A percentile compares a stretch with the other conserved stretches of the same genome.
Conservation (phyloP, 345 rosid genomes). For the Anacardium occidentale region DNA sequence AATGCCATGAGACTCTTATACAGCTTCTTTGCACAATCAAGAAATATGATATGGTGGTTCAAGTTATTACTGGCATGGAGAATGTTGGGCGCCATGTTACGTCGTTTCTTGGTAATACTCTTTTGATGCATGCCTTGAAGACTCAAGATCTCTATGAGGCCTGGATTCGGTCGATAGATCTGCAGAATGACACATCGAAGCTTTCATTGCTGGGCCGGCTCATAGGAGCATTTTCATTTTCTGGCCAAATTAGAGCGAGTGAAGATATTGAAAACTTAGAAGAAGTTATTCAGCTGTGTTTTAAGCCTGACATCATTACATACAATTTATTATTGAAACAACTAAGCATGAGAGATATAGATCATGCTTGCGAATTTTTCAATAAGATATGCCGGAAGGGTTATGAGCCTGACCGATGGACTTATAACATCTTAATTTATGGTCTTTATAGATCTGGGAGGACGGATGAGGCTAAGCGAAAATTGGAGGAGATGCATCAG, state of each 20-base stretch:
- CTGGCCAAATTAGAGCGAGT: constrained; percentile 36
- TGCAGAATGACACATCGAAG: constrained; percentile 38
- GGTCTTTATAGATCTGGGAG: constrained; percentile 39
- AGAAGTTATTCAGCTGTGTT: constrained; percentile 58
- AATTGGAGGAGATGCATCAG: constrained; percentile 35
- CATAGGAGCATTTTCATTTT: constrained; percentile 59
- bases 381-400: constrained; percentile 52
- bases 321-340: constrained; percentile 61
- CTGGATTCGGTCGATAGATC: constrained; percentile 49
- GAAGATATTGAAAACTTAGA: constrained; percentile 43
- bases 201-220: constrained; percentile 54
- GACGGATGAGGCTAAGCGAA: constrained; percentile 37
- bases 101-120: constrained; percentile 69
- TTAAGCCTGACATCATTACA: constrained; percentile 52
- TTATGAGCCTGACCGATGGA: constrained; percentile 58
- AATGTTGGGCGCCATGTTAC: constrained; percentile 49
- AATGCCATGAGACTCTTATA: constrained; percentile 61
- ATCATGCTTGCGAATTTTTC: constrained; percentile 44
- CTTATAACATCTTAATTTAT: constrained; percentile 40
- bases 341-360: constrained; percentile 37
- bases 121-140: constrained; percentile 54
- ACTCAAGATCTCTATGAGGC: constrained; percentile 49
- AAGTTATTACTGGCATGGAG: constrained; percentile 51
- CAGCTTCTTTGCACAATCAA: constrained; percentile 35
- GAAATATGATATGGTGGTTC: constrained; percentile 43